A percentile compares a stretch with the other conserved stretches of the same genome.
Conservation (phyloP, 1,284 basidiomycete species). For the Paramarasmius palmivorus region DNA sequence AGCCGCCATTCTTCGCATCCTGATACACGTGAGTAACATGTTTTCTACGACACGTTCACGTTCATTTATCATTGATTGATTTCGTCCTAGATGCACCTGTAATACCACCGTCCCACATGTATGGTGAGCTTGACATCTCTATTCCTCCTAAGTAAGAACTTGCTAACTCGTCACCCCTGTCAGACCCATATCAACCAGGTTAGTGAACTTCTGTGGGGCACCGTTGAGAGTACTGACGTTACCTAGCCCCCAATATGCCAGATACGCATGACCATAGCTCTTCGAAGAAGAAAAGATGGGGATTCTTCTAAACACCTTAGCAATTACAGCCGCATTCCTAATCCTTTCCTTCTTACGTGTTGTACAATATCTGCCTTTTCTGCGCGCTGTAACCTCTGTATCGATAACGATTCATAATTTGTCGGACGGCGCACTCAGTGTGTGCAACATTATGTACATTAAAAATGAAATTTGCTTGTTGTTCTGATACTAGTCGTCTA, state of each 20-base stretch:
- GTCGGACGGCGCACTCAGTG: too few relatives aligned
- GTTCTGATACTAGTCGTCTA: too few relatives aligned
- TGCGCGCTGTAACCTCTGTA: too few relatives aligned
- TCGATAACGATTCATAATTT: too few relatives aligned
- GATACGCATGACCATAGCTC: not conserved
- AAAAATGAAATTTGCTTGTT: too few relatives aligned
- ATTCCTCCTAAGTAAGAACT: not conserved
- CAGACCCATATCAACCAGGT: slow-evolving; percentile 1
- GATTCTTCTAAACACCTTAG: not conserved
- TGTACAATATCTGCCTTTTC: too few relatives aligned
- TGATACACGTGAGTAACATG: slow-evolving; percentile 4
- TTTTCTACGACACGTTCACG: not conserved
- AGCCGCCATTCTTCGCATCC: not conserved
- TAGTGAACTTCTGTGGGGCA: not conserved
- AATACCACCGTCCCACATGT: slow-evolving; percentile 1
- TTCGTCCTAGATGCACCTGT: not conserved
- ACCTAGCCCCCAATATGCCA: not conserved
- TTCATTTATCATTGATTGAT: not conserved
- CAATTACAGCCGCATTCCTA: not conserved
- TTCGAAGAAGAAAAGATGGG: slow-evolving; percentile 3
- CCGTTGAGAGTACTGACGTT: not conserved
- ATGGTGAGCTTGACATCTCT: not conserved
- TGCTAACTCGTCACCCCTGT: not conserved
- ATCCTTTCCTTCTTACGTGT: too few relatives aligned
- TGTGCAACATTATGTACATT: too few relatives aligned